A percentile compares a stretch with the other conserved stretches of the same genome.
Conservation (phyloP, 208 protist species). For the Trypanosoma boissoni region DNA sequence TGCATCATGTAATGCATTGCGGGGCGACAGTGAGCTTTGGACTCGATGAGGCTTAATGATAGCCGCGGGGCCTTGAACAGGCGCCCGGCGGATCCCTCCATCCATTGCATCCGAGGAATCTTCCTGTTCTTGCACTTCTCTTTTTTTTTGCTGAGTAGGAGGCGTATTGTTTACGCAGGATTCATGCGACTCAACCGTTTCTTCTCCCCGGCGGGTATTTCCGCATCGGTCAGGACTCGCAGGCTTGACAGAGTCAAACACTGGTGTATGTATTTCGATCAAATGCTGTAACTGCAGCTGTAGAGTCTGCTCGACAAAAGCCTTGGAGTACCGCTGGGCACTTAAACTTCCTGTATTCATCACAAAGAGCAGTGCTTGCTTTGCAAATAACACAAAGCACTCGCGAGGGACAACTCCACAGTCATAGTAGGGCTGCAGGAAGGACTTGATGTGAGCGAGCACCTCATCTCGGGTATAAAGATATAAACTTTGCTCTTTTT, state of each 20-base stretch:
- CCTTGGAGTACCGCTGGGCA: conserved; percentile 1
- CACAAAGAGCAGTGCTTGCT: conserved; percentile 13
- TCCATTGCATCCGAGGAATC: too few relatives aligned
- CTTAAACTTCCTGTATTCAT: not conserved
- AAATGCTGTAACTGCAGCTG: conserved; percentile 11
- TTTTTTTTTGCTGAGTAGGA: too few relatives aligned
- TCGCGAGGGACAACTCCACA: not conserved
- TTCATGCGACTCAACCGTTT: too few relatives aligned
- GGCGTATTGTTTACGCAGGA: too few relatives aligned
- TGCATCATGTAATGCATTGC: not conserved
- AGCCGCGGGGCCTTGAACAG: too few relatives aligned
- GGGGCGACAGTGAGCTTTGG: not conserved
- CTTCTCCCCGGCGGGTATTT: too few relatives aligned
- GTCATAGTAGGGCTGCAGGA: conserved; percentile 6
- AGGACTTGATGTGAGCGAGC: not conserved
- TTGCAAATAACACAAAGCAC: conserved; percentile 4
- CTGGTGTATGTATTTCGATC: not conserved
- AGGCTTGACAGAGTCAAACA: too few relatives aligned
- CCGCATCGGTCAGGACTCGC: not conserved
- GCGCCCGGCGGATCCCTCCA: too few relatives aligned
- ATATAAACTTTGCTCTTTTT: not conserved
- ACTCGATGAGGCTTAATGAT: not conserved
- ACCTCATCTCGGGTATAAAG: conserved; percentile 9
- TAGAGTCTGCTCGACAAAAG: conserved; percentile 1
- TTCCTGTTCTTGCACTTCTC: too few relatives aligned